Conservation (phyloP, 2,329 filamentous ascomycete species). For the Fusarium redolens region DNA sequence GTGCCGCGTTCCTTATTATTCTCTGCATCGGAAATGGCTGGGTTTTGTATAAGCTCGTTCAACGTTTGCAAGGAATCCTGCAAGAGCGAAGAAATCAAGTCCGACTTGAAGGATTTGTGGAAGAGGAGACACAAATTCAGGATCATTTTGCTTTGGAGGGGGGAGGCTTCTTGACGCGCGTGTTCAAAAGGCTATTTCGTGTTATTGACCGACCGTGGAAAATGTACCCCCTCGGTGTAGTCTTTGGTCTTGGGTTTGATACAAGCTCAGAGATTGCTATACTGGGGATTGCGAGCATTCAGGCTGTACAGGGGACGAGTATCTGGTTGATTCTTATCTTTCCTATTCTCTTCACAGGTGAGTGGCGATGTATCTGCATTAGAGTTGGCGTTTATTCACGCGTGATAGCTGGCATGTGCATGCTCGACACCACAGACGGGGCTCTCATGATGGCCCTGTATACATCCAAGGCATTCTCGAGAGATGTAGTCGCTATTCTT, state of each 20-base stretch:
- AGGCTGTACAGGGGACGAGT: conserved; percentile 85
- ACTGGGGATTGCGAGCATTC: conserved; percentile 87
- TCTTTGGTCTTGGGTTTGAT: conserved; percentile 95
- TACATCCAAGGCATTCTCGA: conserved; percentile 79
- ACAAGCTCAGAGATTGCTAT: conserved; percentile 95
- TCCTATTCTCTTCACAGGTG: conserved; percentile 86
- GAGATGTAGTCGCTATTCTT: conserved; percentile 87
- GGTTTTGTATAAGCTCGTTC: conserved; percentile 83
- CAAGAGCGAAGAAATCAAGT: conserved; percentile 37
- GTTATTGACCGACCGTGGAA: conserved; percentile 86
- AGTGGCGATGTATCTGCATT: conserved; percentile 32
- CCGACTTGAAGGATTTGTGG: conserved; percentile 44
- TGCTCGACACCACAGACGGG: conserved; percentile 91
- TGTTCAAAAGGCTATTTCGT: conserved; percentile 81
- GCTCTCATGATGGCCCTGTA: conserved; percentile 96
- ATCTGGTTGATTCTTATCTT: conserved; percentile 97
- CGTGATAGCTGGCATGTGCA: conserved; percentile 83
- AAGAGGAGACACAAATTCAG: conserved; percentile 39
- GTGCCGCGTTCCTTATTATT: conserved; percentile 83
- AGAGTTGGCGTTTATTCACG: neutral
- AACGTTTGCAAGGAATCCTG: conserved; percentile 73
- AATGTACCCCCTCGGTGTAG: conserved; percentile 89
- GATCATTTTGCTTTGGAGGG: conserved; percentile 77
- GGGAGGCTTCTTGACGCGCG: conserved; percentile 76
- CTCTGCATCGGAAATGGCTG: conserved; percentile 87